These are phyloP conservation scores for Saccharomycopsis selenospora DNA, from an alignment of 805 yeast species.

Conservation along the genomic window DNA sequence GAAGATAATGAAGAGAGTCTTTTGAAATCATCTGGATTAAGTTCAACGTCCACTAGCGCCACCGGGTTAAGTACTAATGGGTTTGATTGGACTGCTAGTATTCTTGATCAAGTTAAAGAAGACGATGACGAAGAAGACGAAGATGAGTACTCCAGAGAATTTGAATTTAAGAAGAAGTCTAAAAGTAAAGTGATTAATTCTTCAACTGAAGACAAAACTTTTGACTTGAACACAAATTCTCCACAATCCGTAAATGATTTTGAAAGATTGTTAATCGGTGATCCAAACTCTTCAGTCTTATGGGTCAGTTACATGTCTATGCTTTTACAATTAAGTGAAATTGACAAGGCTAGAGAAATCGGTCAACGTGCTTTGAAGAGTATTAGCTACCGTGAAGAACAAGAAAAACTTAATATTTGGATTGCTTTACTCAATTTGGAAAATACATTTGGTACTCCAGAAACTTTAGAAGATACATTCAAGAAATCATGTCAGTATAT, in stretches of 20 bases:
- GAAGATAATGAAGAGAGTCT: conserved; percentile 29
- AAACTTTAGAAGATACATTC: conserved; percentile 71
- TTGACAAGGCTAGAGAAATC: conserved; percentile 89
- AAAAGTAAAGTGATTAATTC: conserved; percentile 33
- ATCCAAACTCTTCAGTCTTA: conserved; percentile 84
- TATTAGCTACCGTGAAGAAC: conserved; percentile 84
- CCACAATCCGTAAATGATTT: conserved; percentile 91
- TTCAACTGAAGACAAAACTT: conserved; percentile 71
- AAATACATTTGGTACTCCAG: conserved; percentile 84
- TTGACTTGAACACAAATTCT: conserved; percentile 70
- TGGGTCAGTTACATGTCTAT: conserved; percentile 99
- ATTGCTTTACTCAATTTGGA: conserved; percentile 91
- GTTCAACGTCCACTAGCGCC: conserved; percentile 24
- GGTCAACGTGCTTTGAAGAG: conserved; percentile 89
- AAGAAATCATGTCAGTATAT: conserved; percentile 81
- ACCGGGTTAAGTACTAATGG: conserved; percentile 75
- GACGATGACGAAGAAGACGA: conserved; percentile 47
- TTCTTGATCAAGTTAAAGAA: conserved; percentile 71
- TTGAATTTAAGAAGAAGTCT: conserved; percentile 27
- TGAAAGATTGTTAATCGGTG: conserved; percentile 85
- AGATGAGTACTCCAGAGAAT: conserved; percentile 38
- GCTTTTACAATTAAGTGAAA: conserved; percentile 89
- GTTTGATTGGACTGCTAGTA: conserved; percentile 93
- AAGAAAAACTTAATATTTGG: conserved; percentile 92
- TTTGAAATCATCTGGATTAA: conserved; percentile 17